These are phyloP conservation scores for Aspergillus pseudoviridinutans DNA, from an alignment of 2,329 filamentous ascomycete species.

Conservation along the genomic window DNA sequence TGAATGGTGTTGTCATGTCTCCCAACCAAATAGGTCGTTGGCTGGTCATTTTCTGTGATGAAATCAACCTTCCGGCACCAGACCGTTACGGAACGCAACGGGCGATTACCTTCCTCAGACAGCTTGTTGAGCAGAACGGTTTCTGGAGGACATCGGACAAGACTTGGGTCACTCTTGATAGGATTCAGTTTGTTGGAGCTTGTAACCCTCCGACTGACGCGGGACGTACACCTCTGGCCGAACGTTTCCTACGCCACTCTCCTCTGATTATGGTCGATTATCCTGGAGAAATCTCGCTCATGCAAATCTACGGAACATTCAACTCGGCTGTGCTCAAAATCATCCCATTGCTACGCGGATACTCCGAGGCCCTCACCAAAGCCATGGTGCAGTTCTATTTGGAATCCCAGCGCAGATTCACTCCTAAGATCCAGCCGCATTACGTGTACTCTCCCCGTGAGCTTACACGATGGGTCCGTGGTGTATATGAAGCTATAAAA, in stretches of 20 bases:
- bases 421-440: constrained; percentile 92
- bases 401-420: constrained; percentile 91
- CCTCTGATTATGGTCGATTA: constrained; percentile 99
- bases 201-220: constrained; percentile 98
- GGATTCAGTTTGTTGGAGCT: constrained; percentile 97
- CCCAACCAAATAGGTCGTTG: constrained; percentile 95
- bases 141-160: constrained; percentile 99
- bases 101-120: constrained; percentile 93
- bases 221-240: constrained; percentile 88
- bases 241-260: constrained; percentile 90
- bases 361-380: constrained; percentile 87
- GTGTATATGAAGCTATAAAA: constrained; percentile 93
- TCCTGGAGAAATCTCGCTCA: constrained; percentile 87
- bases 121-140: constrained; percentile 96
- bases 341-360: constrained; percentile 88
- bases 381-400: constrained; percentile 97
- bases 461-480: constrained; percentile 93
- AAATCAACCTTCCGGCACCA: constrained; percentile 97
- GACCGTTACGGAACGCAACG: constrained; percentile 97
- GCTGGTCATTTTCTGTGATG: constrained; percentile 98
- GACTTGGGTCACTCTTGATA: constrained; percentile 94
- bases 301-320: constrained; percentile 98
- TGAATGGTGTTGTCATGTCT: constrained; percentile 92
- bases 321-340: constrained; percentile 96
- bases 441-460: constrained; percentile 99